Evolutionary conservation across 2,329 filamentous ascomycete species (phyloP), one percentile per base, ranked within the genome.

Genomic region (Penicillium griseofulvum): DNA sequence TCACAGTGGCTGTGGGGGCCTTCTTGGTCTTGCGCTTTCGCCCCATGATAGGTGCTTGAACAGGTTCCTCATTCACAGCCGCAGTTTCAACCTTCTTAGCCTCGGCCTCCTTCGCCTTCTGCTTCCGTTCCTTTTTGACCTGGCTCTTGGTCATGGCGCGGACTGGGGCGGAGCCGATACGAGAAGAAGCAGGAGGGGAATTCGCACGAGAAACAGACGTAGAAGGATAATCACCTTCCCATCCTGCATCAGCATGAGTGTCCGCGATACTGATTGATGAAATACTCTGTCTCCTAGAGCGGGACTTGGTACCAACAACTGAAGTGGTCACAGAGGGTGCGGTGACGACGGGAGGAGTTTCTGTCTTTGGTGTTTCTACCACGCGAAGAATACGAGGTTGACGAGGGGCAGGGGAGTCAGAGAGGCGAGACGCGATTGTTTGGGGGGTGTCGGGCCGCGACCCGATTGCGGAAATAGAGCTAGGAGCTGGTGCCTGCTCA

Each of bases 111-210:
- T 78, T 80, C 1, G 77, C 76, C 57, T 79, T 79, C 48, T 81
- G 77, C 55, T 74, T 69, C 50, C 81, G 71, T 54, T 84, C 81
- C 68, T 86, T 87, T 71, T 85, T 86, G 45, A 77, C 75, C 63
- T 87, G 83, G 52, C 77, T 85, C 70, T 87, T 87, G 6, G 82
- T 85, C 67, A 85, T 81, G 48, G 80, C 74, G 47, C 83, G 76
- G 5, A 85, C 77, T 10, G 83, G 83, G 2, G 83, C 84, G 41
- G 82, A 81, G 6, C 84, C 83, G 24, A 86, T 80, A 56, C 80
- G 81, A 47, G 74, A 75, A 24, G 75, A 75, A 12, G 74, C 75
- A 28, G 74, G 75, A 31, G 84, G 83, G 1, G 84, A 86, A 63
- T 78, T 85, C 19, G 84, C 80, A 34, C 84, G 80, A 10, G 85